Evolutionary conservation across 768 basidiomycete species (phyloP).

Genomic region (Daedaleopsis nitida): DNA sequence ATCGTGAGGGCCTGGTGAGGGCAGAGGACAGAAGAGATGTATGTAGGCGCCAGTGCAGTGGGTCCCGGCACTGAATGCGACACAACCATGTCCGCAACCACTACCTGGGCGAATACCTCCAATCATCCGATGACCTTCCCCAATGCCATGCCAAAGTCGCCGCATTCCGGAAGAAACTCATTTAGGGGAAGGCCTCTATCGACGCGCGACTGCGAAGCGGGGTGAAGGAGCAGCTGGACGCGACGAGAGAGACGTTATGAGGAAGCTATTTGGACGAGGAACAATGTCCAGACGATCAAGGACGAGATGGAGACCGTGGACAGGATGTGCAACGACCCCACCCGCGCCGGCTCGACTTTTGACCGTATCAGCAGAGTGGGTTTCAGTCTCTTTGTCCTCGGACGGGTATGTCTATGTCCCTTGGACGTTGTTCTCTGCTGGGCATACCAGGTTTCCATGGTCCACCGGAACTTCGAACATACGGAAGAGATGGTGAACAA

Average conservation of each 20-base stretch:
- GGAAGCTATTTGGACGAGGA: constrained; percentile 75
- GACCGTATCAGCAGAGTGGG: constrained; percentile 94
- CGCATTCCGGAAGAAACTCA: constrained; percentile 88
- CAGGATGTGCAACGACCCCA: constrained; percentile 72
- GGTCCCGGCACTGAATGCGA: no score
- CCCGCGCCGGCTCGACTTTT: constrained; percentile 80
- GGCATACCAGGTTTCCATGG: constrained; percentile 80
- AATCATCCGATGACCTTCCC: constrained; percentile 93
- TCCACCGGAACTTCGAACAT: constrained; percentile 92
- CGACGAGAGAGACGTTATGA: constrained; percentile 86
- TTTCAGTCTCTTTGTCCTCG: constrained; percentile 8
- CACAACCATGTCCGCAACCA: constrained; percentile 32
- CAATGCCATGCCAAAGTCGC: constrained; percentile 84
- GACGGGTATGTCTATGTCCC: no score
- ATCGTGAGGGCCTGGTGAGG: no score
- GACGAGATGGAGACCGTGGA: constrained; percentile 87
- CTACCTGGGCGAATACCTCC: constrained; percentile 85
- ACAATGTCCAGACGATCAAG: constrained; percentile 77
- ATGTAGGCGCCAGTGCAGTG: no score
- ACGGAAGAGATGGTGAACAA: constrained; percentile 97
- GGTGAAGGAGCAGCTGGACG: constrained; percentile 90
- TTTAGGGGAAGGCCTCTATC: constrained; percentile 95
- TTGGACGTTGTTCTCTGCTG: not conserved
- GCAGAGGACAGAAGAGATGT: no score
- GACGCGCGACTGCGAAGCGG: constrained; percentile 88